Evolutionary conservation across 495 filamentous ascomycete genomes (phyloP), one percentile per base, ranked within the genome.

Genomic region (Daldinia vernicosa): DNA sequence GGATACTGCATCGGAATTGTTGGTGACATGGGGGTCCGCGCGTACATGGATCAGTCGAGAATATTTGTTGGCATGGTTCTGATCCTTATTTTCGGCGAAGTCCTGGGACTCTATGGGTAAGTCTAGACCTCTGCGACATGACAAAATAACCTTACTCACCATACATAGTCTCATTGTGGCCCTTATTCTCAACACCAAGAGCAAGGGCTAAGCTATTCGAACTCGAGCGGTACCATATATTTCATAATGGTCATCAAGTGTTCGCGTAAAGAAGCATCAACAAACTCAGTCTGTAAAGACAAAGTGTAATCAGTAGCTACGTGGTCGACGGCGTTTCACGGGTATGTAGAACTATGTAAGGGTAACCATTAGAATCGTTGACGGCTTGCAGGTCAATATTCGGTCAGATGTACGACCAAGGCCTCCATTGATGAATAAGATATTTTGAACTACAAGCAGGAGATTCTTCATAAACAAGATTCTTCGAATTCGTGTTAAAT

Each of bases 61-160:
- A 89, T 99, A 50, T 99, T 97, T 74, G 95, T 99, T 37, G 95
- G 95, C 79, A 97, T 98, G 95, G 95, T 99, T 63, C 79, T 99
- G 74, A 98, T 99, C 67, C 85, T 99, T 71, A 99, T 99, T 88
- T 99, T 99, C 77, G 95, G 92, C 54, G 95, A 99, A 85, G 95
- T 99, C 22, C 80, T 99, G 70, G 95, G 95, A 73, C 89, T 99
- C 43, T 99, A 99, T 76, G 96, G 96, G 91, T 96, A 87, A 70
- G 91, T 84, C 66, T 14, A 50, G 4, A 5, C 54, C 37, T 37
- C 43, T 40, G 43, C 35, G 1, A 5, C 47, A n/a, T 26, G 2
- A 4, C 11, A 4, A 1, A 12, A 4, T 30, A 33, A 27, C 9
- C 12, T 43, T 60, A n/a, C 77, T 78, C 63, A 77, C 45, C 14